Percentiles rank a stretch among this genome's conserved stretches.
Evolutionary conservation across 441 rosid species (phyloP).

Genomic region (Croton setiger): DNA sequence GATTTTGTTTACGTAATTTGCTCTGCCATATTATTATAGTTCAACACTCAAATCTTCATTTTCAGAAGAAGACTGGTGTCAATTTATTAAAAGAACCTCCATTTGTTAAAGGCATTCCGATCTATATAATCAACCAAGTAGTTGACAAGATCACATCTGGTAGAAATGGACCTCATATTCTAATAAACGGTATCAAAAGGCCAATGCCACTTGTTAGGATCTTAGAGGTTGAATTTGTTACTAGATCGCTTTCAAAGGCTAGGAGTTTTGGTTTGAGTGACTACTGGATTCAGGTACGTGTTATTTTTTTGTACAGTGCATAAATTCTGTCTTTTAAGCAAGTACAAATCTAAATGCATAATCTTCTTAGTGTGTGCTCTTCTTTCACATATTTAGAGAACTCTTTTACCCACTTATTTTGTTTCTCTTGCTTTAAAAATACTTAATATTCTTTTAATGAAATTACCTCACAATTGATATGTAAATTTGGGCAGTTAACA

Average conservation of each 20-base stretch:
- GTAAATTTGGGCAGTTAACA: background rate
- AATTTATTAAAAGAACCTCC: conserved; percentile 68
- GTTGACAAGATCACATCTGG: conserved; percentile 71
- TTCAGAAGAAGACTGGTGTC: conserved; percentile 68
- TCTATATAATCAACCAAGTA: conserved; percentile 66
- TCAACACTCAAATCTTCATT: conserved; percentile 17
- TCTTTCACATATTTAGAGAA: background rate
- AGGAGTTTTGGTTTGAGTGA: conserved; percentile 86
- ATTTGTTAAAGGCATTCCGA: conserved; percentile 90
- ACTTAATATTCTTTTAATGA: background rate
- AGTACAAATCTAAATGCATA: conserved; percentile 2
- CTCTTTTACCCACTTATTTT: background rate
- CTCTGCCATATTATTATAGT: conserved; percentile 6
- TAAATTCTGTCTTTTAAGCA: background rate
- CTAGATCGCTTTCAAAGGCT: conserved; percentile 91
- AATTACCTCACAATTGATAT: background rate
- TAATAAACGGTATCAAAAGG: conserved; percentile 82
- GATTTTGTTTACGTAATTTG: conserved; percentile 19
- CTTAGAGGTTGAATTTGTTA: conserved; percentile 87
- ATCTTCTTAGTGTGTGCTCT: background rate
- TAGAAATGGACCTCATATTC: conserved; percentile 67
- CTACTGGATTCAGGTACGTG: conserved; percentile 84
- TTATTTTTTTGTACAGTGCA: conserved; percentile 9
- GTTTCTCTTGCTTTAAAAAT: background rate
- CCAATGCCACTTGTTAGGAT: conserved; percentile 87